Conservation (phyloP, 176 grass and related monocot genomes). For the Aegilops bicornis region DNA sequence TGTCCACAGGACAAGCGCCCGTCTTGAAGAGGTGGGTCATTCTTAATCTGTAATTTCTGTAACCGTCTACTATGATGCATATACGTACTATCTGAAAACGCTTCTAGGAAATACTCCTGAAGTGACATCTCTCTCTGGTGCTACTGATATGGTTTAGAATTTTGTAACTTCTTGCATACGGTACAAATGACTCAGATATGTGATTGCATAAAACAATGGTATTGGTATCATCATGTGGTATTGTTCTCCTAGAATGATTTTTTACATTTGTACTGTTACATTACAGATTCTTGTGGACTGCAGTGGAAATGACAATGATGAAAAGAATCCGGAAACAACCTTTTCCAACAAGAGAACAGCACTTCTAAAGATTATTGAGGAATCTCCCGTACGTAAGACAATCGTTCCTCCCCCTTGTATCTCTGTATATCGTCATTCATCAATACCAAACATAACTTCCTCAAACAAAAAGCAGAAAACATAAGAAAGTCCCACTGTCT, state of each 20-base stretch:
- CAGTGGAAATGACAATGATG: slow-evolving; percentile 72
- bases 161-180: neutral
- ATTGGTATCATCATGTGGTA: neutral
- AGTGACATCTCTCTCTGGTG: neutral
- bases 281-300: slow-evolving; percentile 82
- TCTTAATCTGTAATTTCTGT: neutral
- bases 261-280: slow-evolving; percentile 4
- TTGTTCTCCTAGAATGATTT: neutral
- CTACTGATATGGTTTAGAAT: neutral
- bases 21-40: slow-evolving; percentile 77
- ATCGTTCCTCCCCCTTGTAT: slow-evolving; percentile 25
- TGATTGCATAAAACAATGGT: neutral
- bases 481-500: neutral
- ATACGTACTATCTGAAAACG: neutral
- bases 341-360: slow-evolving; percentile 87
- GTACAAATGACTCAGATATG: neutral
- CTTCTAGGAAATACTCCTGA: neutral
- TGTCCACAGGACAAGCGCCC: slow-evolving; percentile 85
- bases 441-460: neutral
- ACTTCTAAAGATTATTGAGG: slow-evolving; percentile 65
- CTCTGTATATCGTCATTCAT: neutral
- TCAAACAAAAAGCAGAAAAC: too few species aligned
- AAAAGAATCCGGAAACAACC: slow-evolving; percentile 84
- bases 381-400: slow-evolving; percentile 67
- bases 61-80: neutral